Base-by-base conservation (phyloP, 257 asterid genomes). In the Cinchona pubescens region DNA sequence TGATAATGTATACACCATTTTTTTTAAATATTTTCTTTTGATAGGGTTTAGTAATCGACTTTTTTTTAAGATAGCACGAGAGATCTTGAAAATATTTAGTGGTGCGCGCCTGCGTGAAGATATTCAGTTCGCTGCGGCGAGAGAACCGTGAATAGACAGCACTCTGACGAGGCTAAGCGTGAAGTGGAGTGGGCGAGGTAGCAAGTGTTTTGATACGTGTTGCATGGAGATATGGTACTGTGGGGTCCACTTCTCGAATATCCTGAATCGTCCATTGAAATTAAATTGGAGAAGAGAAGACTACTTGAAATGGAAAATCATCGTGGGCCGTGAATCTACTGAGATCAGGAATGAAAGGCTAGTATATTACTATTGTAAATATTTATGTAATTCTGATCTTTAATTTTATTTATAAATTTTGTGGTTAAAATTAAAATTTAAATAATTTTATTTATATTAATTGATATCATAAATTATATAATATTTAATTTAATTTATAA, bases 1-100 rank as follows among this genome's bases (percentile, higher is more conserved):
- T 1, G 93, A 79, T 32, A 92, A 77, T 43, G 96, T 82, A 56
- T 88, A 89, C 53, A 88, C 96, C 98, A 94, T 94, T 71, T 67
- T 55, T 42, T 5, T 68, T 43, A 32, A 2, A 15, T 38, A 8
- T 2, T 30, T 15, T 29, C 59, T 5, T 9, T 3, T 43, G 53
- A 2, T 56, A 68, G 45, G 32, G 30, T 4, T 53, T 23, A 37
- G 60, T 37, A n/a, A 19, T 29, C 19, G n/a, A 37, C 9, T 11
- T 25, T 9, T 7, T 0, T 15, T n/a, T n/a, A n/a, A 40, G 45
- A 2, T 0, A 40, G 45, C 45, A 5, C 37, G 37, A n/a, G 14
- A 49, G 72, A 77, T 70, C 81, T 71, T 49, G 4, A 49, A 49
- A 49, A 49, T 49, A 49, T 49, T n/a, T 12, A 19, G 59, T 38